Evolutionary conservation across 1,284 basidiomycete species (phyloP).

Genomic region (Melampsora americana): DNA sequence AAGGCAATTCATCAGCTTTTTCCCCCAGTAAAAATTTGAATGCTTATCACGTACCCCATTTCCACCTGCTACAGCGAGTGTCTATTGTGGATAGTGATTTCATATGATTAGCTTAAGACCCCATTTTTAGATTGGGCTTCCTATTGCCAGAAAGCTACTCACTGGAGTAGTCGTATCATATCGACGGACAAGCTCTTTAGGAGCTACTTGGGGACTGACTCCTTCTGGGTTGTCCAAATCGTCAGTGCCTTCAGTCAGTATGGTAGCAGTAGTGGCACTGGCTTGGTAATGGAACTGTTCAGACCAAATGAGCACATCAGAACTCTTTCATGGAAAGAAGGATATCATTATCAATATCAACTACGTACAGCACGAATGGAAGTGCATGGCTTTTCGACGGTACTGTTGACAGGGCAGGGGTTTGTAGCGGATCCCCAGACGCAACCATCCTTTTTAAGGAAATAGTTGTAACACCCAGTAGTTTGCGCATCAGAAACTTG

Average conservation of each 20-base stretch:
- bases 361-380: background rate
- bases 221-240: background rate
- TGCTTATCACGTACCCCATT: background rate
- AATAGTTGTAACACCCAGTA: too few species aligned
- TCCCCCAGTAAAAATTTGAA: too few species aligned
- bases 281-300: too few species aligned
- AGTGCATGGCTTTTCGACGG: background rate
- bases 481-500: too few species aligned
- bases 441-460: constrained; percentile 3
- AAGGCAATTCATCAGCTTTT: too few species aligned
- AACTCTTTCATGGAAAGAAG: background rate
- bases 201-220: background rate
- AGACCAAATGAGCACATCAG: background rate
- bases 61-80: background rate
- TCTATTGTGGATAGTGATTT: background rate
- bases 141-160: background rate
- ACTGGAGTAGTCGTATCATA: constrained; percentile 1
- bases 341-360: background rate
- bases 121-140: background rate
- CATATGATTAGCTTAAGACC: background rate
- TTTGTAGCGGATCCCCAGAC: background rate
- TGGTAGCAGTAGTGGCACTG: background rate
- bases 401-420: background rate
- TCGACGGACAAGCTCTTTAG: background rate
- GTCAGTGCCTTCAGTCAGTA: background rate